Conservation (phyloP, 805 yeast genomes). For the Yamadazyma philogaea region DNA sequence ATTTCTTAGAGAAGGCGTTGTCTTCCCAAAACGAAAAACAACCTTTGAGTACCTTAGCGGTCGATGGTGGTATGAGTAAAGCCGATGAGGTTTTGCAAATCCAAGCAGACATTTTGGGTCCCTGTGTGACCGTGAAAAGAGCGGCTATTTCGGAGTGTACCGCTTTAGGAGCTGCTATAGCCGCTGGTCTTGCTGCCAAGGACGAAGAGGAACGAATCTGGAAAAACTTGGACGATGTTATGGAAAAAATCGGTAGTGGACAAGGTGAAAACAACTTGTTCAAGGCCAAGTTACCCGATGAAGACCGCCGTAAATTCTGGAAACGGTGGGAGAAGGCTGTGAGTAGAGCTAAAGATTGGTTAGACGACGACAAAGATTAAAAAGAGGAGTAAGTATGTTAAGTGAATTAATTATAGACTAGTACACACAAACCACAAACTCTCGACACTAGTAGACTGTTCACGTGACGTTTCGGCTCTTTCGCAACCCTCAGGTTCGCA, state of each 20-base stretch:
- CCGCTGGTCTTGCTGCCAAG: slow-evolving; percentile 72
- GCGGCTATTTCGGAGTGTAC: slow-evolving; percentile 87
- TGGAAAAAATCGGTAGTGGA: slow-evolving; percentile 33
- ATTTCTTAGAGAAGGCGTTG: slow-evolving; percentile 54
- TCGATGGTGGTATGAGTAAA: slow-evolving; percentile 94
- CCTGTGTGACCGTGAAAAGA: slow-evolving; percentile 75
- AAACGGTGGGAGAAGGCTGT: slow-evolving; percentile 83
- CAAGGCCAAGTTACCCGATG: slow-evolving; percentile 47
- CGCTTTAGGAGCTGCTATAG: slow-evolving; percentile 94
- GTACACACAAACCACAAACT: too few species aligned
- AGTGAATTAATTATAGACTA: not conserved
- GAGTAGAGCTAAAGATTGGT: slow-evolving; percentile 80
- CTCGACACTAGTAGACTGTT: too few species aligned
- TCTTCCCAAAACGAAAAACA: slow-evolving; percentile 41
- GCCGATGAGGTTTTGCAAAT: slow-evolving; percentile 91
- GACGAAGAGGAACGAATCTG: slow-evolving; percentile 58
- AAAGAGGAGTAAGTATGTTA: not conserved
- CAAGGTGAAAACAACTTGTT: slow-evolving; percentile 28
- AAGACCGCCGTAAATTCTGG: slow-evolving; percentile 62
- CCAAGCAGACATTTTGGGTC: slow-evolving; percentile 89
- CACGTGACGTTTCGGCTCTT: too few species aligned
- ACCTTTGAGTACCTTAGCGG: slow-evolving; percentile 59
- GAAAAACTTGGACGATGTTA: slow-evolving; percentile 71
- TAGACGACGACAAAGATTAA: slow-evolving; percentile 35
- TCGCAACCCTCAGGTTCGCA: too few species aligned